Percentiles rank a stretch among this genome's conserved stretches.
Conservation (phyloP, 2,329 filamentous ascomycete species). For the Cladosporium sp. region DNA sequence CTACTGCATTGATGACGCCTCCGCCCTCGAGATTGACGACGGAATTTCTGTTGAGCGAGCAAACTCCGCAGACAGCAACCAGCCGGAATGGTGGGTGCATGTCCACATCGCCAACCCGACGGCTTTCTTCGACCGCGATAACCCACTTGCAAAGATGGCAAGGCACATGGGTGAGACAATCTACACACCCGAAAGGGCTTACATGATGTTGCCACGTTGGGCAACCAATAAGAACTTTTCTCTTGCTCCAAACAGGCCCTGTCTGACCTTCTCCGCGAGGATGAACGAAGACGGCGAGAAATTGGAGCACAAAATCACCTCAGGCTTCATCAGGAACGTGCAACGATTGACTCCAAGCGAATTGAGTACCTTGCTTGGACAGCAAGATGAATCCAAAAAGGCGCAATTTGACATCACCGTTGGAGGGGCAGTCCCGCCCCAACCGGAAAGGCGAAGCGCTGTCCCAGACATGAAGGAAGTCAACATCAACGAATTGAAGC, state of each 20-base stretch:
- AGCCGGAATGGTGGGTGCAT: constrained; percentile 64
- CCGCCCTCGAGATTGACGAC: constrained; percentile 69
- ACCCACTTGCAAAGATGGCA: constrained; percentile 54
- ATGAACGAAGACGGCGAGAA: constrained; percentile 47
- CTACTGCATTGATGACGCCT: constrained; percentile 65
- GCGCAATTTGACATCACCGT: constrained; percentile 25
- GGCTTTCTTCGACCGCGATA: constrained; percentile 57
- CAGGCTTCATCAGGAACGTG: constrained; percentile 51
- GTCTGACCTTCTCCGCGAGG: constrained; percentile 55
- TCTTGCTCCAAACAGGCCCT: constrained; percentile 47
- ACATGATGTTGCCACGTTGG: constrained; percentile 51
- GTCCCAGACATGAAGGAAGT: constrained; percentile 23
- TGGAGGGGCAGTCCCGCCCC: constrained; percentile 27
- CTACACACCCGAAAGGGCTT: constrained; percentile 52
- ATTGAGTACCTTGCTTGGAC: constrained; percentile 18
- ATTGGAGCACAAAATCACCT: constrained; percentile 48
- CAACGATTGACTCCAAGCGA: constrained; percentile 45
- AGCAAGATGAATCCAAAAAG: constrained; percentile 2
- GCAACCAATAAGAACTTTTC: constrained; percentile 49
- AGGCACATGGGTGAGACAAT: constrained; percentile 51
- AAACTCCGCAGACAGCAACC: constrained; percentile 26
- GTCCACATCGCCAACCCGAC: constrained; percentile 74
- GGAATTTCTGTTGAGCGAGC: constrained; percentile 62
- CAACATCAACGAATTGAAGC: constrained; percentile 28
- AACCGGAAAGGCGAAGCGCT: constrained; percentile 4